Conservation (phyloP, 1,139 yeast species). For the Zygosaccharomyces pseudobailii region DNA sequence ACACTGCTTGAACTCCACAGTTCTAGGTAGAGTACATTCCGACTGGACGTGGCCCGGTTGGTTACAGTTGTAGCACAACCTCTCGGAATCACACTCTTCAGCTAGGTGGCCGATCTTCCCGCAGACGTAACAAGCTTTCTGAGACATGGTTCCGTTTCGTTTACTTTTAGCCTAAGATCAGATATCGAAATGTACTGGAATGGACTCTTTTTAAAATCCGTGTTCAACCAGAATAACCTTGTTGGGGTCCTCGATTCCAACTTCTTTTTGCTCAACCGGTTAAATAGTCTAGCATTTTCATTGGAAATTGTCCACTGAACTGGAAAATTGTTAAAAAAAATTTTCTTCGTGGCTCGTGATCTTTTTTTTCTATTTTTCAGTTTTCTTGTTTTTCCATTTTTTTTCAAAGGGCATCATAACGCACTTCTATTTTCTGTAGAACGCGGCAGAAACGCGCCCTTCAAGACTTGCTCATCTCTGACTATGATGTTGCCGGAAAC, state of each 20-base stretch:
- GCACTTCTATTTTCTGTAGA: neutral
- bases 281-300: conserved; percentile 1
- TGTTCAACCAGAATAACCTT: neutral
- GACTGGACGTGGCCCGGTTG: conserved; percentile 86
- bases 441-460: neutral
- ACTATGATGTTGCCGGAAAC: neutral
- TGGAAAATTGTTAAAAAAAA: conserved; percentile 4
- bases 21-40: conserved; percentile 84
- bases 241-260: conserved; percentile 1
- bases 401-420: neutral
- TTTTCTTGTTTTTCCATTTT: neutral
- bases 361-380: neutral
- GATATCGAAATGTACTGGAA: neutral
- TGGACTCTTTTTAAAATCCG: neutral
- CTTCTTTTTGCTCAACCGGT: neutral
- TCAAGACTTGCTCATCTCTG: neutral
- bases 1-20: conserved; percentile 79
- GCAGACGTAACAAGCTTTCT: conserved; percentile 87
- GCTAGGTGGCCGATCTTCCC: conserved; percentile 92
- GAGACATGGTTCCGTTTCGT: conserved; percentile 41
- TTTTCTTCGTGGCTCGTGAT: conserved; percentile 12
- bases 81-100: conserved; percentile 75
- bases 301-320: neutral
- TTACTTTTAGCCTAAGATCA: neutral
- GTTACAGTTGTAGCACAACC: conserved; percentile 91